Base-by-base conservation (phyloP, 768 basidiomycete genomes). In the Boletus reticulatus region DNA sequence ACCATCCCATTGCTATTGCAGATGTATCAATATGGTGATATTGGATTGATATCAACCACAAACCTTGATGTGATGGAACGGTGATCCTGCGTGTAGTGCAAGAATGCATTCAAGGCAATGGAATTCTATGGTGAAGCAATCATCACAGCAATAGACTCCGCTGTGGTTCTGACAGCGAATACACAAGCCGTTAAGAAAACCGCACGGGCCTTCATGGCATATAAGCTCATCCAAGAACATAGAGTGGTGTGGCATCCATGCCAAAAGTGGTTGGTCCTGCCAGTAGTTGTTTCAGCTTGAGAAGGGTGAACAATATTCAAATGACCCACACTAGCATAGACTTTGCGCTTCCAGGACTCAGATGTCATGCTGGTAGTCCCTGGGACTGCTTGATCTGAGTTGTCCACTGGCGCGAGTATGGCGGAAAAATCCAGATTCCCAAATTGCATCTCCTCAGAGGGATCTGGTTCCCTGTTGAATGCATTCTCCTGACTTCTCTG, bases 211-310 rank as follows among this genome's bases (percentile, higher is more conserved):
- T 22, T 66, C 56, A 4, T 51, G 52, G 11, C 57, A 45, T 7
- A 66, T 39, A 6, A 64, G 17, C 43, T 68, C 65, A 1, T 56
- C 55, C 3, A 67, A 45, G 44, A 49, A 66, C n/a, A 19, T 32
- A 3, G 37, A 10, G 5, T 6, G 10, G 0, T 57, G 42, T 0
- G 43, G 32, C 7, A 57, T 22, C 52, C 56, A 57, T 14, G 43
- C 20, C 17, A 57, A 14, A 41, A 67, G 27, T 50, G 2, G 54
- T 64, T 0, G 60, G 64, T 5, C 55, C 57, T 22, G n/a, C 16
- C 34, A 10, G 3, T 7, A 2, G 1, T 2, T 34, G n/a, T n/a
- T 34, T 11, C 34, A 34, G 34, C 3, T 10, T 34, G 9, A 14
- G 34, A 34, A 2, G 34, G 9, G 34, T 10, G 2, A 34, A 34